These are phyloP conservation scores for Astragalus glycyphyllos DNA, from an alignment of 306 rosid genomes.

Conservation along the genomic window DNA sequence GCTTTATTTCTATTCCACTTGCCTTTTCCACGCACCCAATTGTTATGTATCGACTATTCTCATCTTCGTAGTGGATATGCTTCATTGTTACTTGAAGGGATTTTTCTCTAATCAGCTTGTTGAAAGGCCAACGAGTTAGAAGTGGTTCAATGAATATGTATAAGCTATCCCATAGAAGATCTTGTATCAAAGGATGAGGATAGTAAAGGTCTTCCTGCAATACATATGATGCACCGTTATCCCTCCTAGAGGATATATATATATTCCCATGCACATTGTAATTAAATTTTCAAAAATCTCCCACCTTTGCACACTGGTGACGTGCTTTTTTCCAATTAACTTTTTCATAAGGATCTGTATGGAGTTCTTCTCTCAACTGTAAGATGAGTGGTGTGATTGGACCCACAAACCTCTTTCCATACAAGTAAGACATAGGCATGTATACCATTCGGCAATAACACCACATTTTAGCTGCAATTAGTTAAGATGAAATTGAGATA, in stretches of 20 bases:
- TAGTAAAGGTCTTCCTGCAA: slow-evolving; percentile 69
- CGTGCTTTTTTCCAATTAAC: slow-evolving; percentile 69
- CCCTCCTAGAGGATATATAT: neutral
- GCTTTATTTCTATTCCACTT: neutral
- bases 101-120: slow-evolving; percentile 58
- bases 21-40: slow-evolving; percentile 73
- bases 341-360: slow-evolving; percentile 53
- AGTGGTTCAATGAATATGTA: slow-evolving; percentile 64
- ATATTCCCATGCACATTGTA: neutral
- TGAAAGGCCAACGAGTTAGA: slow-evolving; percentile 76
- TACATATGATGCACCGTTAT: neutral
- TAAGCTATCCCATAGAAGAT: slow-evolving; percentile 72
- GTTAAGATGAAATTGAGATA: too few species aligned
- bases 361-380: slow-evolving; percentile 64
- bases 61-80: slow-evolving; percentile 84
- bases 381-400: slow-evolving; percentile 74
- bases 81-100: slow-evolving; percentile 74
- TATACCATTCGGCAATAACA: slow-evolving; percentile 79
- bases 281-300: neutral
- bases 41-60: slow-evolving; percentile 66
- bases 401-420: slow-evolving; percentile 76
- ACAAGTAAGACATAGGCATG: slow-evolving; percentile 89
- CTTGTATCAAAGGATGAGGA: slow-evolving; percentile 68
- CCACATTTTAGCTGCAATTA: slow-evolving; percentile 79
- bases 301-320: slow-evolving; percentile 68